Evolutionary conservation across 2,329 filamentous ascomycete species (phyloP), one percentile per base, ranked within the genome.

Genomic region (Alternaria sp.): DNA sequence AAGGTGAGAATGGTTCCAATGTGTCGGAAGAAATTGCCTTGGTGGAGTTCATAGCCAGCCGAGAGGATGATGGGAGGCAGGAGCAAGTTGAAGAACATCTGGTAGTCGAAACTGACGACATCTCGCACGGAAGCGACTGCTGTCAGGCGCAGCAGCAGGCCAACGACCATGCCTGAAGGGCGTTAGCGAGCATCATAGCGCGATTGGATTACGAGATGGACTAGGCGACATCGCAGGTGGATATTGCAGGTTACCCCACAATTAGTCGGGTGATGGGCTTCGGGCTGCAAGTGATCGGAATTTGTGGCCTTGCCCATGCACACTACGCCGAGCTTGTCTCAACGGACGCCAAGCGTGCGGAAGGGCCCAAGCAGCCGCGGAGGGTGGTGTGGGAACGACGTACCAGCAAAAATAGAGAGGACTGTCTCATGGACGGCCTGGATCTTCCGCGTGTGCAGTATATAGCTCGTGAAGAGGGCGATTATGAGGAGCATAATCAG

Each of bases 31-130:
- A 99, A 99, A 83, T 99, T 99, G 72, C 93, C 94, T 79, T 99
- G 96, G 80, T 99, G 96, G 65, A 99, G 82, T 82, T 99, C 96
- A 82, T 98, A 99, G 58, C 96, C 96, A 15, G 95, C 97, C 15
- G 94, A 95, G 26, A 99, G 87, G 78, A 99, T 99, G 78, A 99
- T 99, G 60, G 96, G 96, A 41, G 96, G 96, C n/a, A 99, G 91
- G 12, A 99, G 88, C 49, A 99, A 88, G 81, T 99, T 99, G 86
- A 99, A 99, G 86, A 99, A 99, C 85, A 98, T 97, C 78, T 98
- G 94, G 80, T 97, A 97, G 84, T 98, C 92, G 85, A 99, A 99
- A 81, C 91, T 97, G 76, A 99, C 94, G 68, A 93, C 90, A 78
- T 92, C 92, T 79, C 94, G 91, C 73, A 99, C 94, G 67, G 91